phyloP scores from a whole-genome alignment of 768 basidiomycete genomes.

The Tricholoma matsutake region DNA sequence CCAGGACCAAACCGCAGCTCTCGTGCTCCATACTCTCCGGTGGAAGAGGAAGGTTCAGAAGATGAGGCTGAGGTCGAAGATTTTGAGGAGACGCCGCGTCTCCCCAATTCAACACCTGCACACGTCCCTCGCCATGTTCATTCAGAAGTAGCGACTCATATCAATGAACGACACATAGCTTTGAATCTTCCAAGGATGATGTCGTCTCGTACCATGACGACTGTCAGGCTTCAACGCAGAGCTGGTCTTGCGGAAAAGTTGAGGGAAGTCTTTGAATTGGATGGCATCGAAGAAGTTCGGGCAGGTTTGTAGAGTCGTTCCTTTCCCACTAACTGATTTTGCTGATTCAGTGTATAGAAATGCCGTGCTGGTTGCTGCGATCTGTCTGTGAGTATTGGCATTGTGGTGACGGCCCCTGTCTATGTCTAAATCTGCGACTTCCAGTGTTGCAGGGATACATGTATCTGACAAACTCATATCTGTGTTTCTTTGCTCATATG shows the following conservation, averaged over 20 bases:
- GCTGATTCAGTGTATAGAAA: conserved; percentile 48
- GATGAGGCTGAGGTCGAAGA: conserved; percentile 53
- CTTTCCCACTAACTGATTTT: not conserved
- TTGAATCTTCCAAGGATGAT: conserved; percentile 14
- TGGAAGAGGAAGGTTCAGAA: conserved; percentile 37
- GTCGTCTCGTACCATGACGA: conserved; percentile 60
- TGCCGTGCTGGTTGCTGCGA: conserved; percentile 91
- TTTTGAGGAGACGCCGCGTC: conserved; percentile 54
- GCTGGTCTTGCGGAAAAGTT: conserved; percentile 83
- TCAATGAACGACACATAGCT: not conserved
- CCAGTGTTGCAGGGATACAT: conserved; percentile 95
- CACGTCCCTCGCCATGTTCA: conserved; percentile 8
- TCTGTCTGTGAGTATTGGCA: conserved; percentile 71
- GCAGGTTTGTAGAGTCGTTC: conserved; percentile 50
- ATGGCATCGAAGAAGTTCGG: conserved; percentile 79
- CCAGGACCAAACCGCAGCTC: conserved; percentile 17
- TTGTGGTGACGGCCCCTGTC: not conserved
- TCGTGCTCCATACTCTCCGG: conserved; percentile 16
- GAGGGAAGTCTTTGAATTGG: conserved; percentile 81
- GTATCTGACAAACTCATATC: conserved; percentile 89
- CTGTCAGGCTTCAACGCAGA: conserved; percentile 66
- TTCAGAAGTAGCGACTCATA: conserved; percentile 15
- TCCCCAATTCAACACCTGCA: conserved; percentile 17
- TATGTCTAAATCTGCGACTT: conserved; percentile 5
- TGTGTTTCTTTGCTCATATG: conserved; percentile 98